These are phyloP conservation scores for Aspergillus caelatus DNA, from an alignment of 2,329 filamentous ascomycete genomes.

Conservation along the genomic window DNA sequence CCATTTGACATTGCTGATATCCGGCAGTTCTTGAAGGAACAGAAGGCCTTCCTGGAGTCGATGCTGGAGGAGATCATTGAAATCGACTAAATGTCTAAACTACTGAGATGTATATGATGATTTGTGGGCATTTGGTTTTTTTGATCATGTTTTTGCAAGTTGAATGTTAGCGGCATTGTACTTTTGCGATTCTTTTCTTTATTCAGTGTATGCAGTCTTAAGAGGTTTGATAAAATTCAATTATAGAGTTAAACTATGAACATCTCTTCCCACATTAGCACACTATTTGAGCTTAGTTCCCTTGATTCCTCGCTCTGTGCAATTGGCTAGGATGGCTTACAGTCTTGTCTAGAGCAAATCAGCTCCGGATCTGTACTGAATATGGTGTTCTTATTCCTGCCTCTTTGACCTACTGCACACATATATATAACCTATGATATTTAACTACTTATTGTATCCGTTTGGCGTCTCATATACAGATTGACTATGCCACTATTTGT, in stretches of 20 bases:
- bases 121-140: neutral
- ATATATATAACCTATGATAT: neutral
- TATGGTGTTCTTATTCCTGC: rapidly evolving
- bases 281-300: no score
- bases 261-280: no score
- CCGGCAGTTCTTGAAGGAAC: neutral
- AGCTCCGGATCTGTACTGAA: rapidly evolving
- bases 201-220: neutral
- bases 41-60: neutral
- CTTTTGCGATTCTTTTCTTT: neutral
- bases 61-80: neutral
- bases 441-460: neutral
- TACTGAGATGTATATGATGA: neutral
- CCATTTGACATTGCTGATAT: neutral
- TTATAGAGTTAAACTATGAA: no score
- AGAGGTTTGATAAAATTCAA: no score
- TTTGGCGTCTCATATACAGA: rapidly evolving
- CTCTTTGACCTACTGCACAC: no score
- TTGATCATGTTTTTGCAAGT: neutral
- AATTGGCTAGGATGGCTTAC: neutral
- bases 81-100: neutral
- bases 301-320: neutral
- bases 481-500: neutral
- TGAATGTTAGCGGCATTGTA: neutral
- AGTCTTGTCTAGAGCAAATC: neutral